A percentile compares a stretch with the other conserved stretches of the same genome.
phyloP scores from a whole-genome alignment of 2,329 filamentous ascomycete genomes.

The Arthrobotrys conoides region DNA sequence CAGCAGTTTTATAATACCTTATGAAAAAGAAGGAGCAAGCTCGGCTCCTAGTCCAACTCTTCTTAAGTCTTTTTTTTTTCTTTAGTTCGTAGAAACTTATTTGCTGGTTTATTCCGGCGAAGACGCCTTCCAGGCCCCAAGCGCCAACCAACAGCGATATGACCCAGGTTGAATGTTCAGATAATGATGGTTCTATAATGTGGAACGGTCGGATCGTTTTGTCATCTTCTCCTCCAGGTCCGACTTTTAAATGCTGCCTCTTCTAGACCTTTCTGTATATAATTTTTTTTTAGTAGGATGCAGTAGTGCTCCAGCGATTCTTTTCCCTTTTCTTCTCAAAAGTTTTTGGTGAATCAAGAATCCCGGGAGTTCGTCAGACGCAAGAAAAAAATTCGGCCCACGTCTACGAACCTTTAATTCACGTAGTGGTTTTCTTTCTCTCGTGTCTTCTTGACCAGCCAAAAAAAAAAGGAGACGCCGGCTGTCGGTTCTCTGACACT shows the following conservation, averaged over 20 bases:
- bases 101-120: slow-evolving; percentile 28
- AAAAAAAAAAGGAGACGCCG: slow-evolving; percentile 34
- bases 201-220: slow-evolving; percentile 47
- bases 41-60: slow-evolving; percentile 15
- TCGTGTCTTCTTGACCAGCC: slow-evolving; percentile 36
- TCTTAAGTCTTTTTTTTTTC: slow-evolving; percentile 16
- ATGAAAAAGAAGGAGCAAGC: slow-evolving; percentile 33
- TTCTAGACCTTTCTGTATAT: slow-evolving; percentile 19
- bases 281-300: slow-evolving; percentile 20
- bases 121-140: slow-evolving; percentile 39
- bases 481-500: slow-evolving; percentile 38
- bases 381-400: slow-evolving; percentile 38
- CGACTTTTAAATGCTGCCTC: slow-evolving; percentile 26
- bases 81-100: slow-evolving; percentile 22
- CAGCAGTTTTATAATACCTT: slow-evolving; percentile 59
- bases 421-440: slow-evolving; percentile 45
- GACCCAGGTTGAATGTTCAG: slow-evolving; percentile 40
- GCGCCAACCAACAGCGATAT: slow-evolving; percentile 42
- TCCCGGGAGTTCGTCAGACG: slow-evolving; percentile 33
- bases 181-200: slow-evolving; percentile 46
- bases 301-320: slow-evolving; percentile 13
- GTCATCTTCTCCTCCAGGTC: slow-evolving; percentile 38
- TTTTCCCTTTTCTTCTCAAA: slow-evolving; percentile 4
- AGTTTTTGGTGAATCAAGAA: slow-evolving; percentile 41
- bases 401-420: slow-evolving; percentile 60